A percentile compares a stretch with the other conserved stretches of the same genome.
Conservation (phyloP, 306 rosid genomes). For the Lathyrus aphaca region DNA sequence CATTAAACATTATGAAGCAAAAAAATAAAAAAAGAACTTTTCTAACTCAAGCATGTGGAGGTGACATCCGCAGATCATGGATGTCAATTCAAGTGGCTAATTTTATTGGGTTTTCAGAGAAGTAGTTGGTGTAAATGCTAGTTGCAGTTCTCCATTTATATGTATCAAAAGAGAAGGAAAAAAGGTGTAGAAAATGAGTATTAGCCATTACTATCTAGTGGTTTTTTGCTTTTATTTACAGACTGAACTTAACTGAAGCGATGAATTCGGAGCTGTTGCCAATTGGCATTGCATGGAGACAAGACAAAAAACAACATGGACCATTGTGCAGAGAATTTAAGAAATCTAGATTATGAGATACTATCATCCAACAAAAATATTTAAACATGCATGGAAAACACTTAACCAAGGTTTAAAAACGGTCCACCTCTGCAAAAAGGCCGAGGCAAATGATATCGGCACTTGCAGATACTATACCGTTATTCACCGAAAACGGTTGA, state of each 20-base stretch:
- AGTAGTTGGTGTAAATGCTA: constrained; percentile 58
- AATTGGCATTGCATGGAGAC: constrained; percentile 50
- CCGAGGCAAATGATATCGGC: too few relatives aligned
- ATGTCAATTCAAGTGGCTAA: constrained; percentile 55
- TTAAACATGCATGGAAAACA: not conserved
- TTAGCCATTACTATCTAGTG: constrained; percentile 1
- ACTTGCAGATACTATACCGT: too few relatives aligned
- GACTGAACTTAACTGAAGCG: constrained; percentile 1
- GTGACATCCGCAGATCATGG: constrained; percentile 63
- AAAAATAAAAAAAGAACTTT: constrained; percentile 38
- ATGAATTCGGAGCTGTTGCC: constrained; percentile 30
- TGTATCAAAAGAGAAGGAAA: constrained; percentile 9
- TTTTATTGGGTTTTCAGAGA: constrained; percentile 53
- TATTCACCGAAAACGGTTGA: too few relatives aligned
- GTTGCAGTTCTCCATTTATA: constrained; percentile 48
- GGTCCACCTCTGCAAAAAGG: too few relatives aligned
- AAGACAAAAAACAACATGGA: constrained; percentile 42
- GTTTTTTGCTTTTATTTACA: constrained; percentile 10
- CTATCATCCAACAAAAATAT: not conserved
- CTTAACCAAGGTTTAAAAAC: too few relatives aligned
- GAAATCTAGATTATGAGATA: too few relatives aligned
- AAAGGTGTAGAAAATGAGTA: constrained; percentile 31
- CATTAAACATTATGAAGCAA: constrained; percentile 51
- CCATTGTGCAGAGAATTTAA: constrained; percentile 16
- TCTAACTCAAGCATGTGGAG: constrained; percentile 44